phyloP scores from a whole-genome alignment of 129 eudicot species.

The Chrysanthemum seticuspe region DNA sequence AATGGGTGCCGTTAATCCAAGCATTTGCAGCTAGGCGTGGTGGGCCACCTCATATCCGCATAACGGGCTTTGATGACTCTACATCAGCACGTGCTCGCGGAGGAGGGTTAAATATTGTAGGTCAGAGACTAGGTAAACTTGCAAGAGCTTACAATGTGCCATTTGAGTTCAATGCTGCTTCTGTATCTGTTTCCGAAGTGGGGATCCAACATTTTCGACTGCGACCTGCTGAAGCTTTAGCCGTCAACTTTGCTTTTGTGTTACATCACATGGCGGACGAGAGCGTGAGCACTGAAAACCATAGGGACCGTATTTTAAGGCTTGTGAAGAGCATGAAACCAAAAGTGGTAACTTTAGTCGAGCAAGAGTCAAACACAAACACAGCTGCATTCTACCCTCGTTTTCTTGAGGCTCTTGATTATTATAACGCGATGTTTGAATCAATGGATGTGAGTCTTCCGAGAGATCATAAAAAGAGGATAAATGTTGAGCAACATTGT shows the following conservation, averaged over 20 bases:
- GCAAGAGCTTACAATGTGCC: slow-evolving; percentile 63
- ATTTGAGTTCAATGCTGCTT: slow-evolving; percentile 52
- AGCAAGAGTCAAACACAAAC: slow-evolving; percentile 80
- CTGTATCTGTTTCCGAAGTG: slow-evolving; percentile 40
- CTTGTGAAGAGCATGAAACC: slow-evolving; percentile 59
- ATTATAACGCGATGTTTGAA: slow-evolving; percentile 77
- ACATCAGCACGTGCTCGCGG: slow-evolving; percentile 69
- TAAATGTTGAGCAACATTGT: slow-evolving; percentile 66
- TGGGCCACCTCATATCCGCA: slow-evolving; percentile 79
- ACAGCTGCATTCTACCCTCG: slow-evolving; percentile 78
- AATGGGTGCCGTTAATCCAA: slow-evolving; percentile 77
- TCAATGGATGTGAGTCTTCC: slow-evolving; percentile 66
- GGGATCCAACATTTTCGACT: slow-evolving; percentile 38
- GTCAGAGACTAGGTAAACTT: slow-evolving; percentile 55
- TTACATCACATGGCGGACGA: slow-evolving; percentile 80
- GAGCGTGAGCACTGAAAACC: slow-evolving; percentile 71
- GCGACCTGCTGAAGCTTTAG: slow-evolving; percentile 60
- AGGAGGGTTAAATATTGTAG: slow-evolving; percentile 59
- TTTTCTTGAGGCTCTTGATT: slow-evolving; percentile 67
- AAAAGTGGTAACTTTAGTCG: slow-evolving; percentile 80
- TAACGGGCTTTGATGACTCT: slow-evolving; percentile 66
- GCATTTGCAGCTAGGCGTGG: slow-evolving; percentile 76
- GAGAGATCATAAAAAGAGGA: slow-evolving; percentile 57
- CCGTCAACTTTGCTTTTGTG: slow-evolving; percentile 76
- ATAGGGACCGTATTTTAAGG: slow-evolving; percentile 60